Base-by-base conservation (phyloP, 257 asterid genomes). In the Solanum pennellii region DNA sequence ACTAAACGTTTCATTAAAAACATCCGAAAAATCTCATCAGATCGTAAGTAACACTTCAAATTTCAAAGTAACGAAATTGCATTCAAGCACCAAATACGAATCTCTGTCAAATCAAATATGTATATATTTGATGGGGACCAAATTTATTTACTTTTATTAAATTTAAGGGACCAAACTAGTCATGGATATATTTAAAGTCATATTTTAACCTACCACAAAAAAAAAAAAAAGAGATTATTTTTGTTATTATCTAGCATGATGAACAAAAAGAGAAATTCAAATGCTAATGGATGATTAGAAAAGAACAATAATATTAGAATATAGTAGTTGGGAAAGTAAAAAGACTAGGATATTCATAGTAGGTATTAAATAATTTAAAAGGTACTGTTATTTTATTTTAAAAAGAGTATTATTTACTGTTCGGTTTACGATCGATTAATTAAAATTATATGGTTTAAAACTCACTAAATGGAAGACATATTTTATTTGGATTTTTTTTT, bases 391-490 rank as follows among this genome's bases (percentile, higher is more conserved):
- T 29, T 29, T 31, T 69, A 31, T 31, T 23, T 0, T 0, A 10
- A 62, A 23, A 10, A 62, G n/a, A 23, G 1, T 62, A 23, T 1
- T 4, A 62, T 11, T 62, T 62, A 7, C 12, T 2, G 3, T 10
- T 16, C 2, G 1, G 0, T 0, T 14, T 31, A 1, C 6, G 0
- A 69, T 15, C 6, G 0, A 69, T 15, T 31, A 31, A 69, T 31
- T 0, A 69, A 31, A 29, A 15, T 29, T 15, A 1, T 14, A 7
- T 69, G 0, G 3, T 14, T 3, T 15, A 31, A 31, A 7, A 8
- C 2, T 31, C 2, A 5, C 1, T 31, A 31, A 69, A 15, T 1
- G 2, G 3, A 31, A 9, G 5, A 31, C 0, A 18, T 1, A 16
- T 71, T 5, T 16, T 71, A 7, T 31, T 4, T 3, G 2, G 1